Base-by-base conservation (phyloP, 768 basidiomycete species). In the Psilocybe sp. region DNA sequence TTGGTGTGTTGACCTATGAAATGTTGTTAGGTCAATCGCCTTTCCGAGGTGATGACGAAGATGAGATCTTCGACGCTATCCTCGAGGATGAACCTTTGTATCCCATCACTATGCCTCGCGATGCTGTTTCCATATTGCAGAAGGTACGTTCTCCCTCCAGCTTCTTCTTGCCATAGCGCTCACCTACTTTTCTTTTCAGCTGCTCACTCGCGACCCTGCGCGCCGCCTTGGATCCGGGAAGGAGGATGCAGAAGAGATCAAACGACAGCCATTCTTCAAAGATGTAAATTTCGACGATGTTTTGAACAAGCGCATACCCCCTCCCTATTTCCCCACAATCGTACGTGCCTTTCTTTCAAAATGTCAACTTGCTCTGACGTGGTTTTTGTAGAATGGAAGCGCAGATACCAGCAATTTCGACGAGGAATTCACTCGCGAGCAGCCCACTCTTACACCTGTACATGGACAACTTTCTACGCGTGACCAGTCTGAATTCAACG, bases 1-100 rank as follows among this genome's bases (percentile, higher is more conserved):
- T 98, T 66, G 97, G 97, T 56, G 97, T 99, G 4, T 71, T 99
- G 60, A 98, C 89, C 19, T 99, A 99, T 65, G 97, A 99, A 72
- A 99, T 99, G 97, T 71, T 99, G 47, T 78, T 98, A 19, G 97
- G 97, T 40, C 97, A 98, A 71, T 98, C 97, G 4, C 97, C 97
- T 3, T 99, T 99, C 87, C 87, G 95, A 40, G 97, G 97, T 50
- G 97, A 99, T 60, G 97, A 98, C 58, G 97, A 98, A 67, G 97
- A 99, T 63, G 97, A 99, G 76, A 98, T 99, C 52, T 99, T 98
- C 66, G 97, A 99, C 67, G 97, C 97, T 36, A 98, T 99, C 59
- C 71, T 99, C 31, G 97, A 98, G 68, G 97, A 99, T 63, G 97
- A 98, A 66, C 96, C 95, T 20, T 66, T 99, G 53, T 99, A 98